Conservation (phyloP, 164 flowering plant species). For the Liriodendron chinense region DNA sequence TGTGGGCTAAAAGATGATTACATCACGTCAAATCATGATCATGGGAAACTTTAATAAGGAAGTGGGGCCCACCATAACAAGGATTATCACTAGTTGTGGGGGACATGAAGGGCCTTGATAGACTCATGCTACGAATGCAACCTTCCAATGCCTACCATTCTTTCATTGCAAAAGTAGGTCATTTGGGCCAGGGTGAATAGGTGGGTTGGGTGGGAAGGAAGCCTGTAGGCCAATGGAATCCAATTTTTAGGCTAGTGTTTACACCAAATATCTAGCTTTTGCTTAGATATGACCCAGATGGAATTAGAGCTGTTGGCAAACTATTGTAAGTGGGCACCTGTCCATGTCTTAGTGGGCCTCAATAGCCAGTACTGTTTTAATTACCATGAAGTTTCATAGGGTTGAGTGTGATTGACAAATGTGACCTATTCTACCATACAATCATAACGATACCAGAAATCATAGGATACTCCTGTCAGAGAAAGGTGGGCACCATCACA, state of each 20-base stretch:
- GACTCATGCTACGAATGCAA: background rate
- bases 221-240: constrained; percentile 6
- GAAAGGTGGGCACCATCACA: background rate
- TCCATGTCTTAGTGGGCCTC: background rate
- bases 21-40: constrained; percentile 3
- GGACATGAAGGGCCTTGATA: background rate
- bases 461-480: too few species aligned
- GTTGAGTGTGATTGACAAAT: background rate
- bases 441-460: too few species aligned
- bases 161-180: background rate
- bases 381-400: background rate
- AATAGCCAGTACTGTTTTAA: background rate
- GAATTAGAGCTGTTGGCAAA: background rate
- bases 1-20: constrained; percentile 1
- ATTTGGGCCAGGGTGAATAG: background rate
- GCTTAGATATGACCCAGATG: background rate
- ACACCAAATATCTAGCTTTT: background rate
- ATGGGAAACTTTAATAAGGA: constrained; percentile 1
- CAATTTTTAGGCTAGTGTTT: background rate
- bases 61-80: background rate
- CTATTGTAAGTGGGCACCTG: background rate
- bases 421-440: background rate
- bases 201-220: constrained; percentile 8
- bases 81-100: background rate
- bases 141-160: background rate